Evolutionary conservation across 2,329 filamentous ascomycete genomes (phyloP), one percentile per base, ranked within the genome.

Genomic region (Myriosclerotinia curreyana): DNA sequence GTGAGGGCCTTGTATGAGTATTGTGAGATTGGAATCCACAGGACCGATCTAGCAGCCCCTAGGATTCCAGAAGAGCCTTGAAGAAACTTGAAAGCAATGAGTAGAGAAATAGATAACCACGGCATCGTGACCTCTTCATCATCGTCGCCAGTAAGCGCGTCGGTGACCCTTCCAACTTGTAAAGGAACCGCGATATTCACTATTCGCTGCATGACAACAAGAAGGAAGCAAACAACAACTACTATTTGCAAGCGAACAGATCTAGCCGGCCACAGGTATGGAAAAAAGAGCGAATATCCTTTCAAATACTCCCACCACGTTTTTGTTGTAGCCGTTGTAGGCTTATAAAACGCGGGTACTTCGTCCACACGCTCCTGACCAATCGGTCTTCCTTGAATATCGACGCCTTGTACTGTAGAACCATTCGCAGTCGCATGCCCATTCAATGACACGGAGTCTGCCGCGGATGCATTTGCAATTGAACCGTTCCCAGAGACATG

Each of bases 11-110:
- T 89, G 77, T 97, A 99, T 0, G 94, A 96, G 76, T 98, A 96
- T 76, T 99, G 95, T 44, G 93, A 92, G 64, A 99, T 92, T 0
- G 95, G 94, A 59, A 99, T 95, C 95, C 95, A 99, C 42, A 99
- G 81, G 44, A 92, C 86, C 28, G 91, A 89, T 68, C 95, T 85
- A 42, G 90, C 72, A 1, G 92, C 94, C 9, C 92, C 92, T 42
- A 99, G 83, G 54, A 98, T 79, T 25, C 95, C 95, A 66, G 94
- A 95, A 60, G 86, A 88, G 2, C 95, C 95, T 76, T 98, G 95
- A 20, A 98, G 82, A 74, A 93, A 83, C 70, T 91, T 88, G 73
- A 86, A 91, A 46, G 87, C 70, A 66, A 96, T 89, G 76, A 96
- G 91, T 12, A 96, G 77, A 62, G 84, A 82, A 58, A 96, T 91